phyloP scores from a whole-genome alignment of 805 yeast genomes.

The Teunomyces tritomae region DNA sequence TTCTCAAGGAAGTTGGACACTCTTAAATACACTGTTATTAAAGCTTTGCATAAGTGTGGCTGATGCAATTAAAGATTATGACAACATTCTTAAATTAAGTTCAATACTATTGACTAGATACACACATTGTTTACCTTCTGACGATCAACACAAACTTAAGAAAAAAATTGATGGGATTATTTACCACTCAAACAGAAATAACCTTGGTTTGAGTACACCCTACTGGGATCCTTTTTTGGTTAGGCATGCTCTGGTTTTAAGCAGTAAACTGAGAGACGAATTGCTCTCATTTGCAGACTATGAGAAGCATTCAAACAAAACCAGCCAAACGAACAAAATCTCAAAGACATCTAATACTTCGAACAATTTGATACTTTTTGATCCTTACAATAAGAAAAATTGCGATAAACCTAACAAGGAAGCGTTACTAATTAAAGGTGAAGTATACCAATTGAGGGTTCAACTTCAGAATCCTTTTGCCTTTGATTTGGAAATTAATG shows the following conservation, averaged over 20 bases:
- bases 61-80: slow-evolving; percentile 47
- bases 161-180: slow-evolving; percentile 26
- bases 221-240: slow-evolving; percentile 79
- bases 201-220: slow-evolving; percentile 23
- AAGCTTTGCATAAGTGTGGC: slow-evolving; percentile 53
- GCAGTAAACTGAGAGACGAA: slow-evolving; percentile 26
- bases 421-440: slow-evolving; percentile 38
- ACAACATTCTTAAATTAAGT: slow-evolving; percentile 42
- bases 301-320: slow-evolving; percentile 12
- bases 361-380: slow-evolving; percentile 37
- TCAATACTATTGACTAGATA: slow-evolving; percentile 56
- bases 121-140: slow-evolving; percentile 49
- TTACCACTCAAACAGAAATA: slow-evolving; percentile 20
- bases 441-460: slow-evolving; percentile 55
- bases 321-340: background rate
- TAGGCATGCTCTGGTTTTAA: slow-evolving; percentile 44
- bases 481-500: slow-evolving; percentile 63
- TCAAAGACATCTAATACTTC: background rate
- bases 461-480: slow-evolving; percentile 76
- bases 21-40: slow-evolving; percentile 55
- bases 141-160: slow-evolving; percentile 54
- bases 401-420: slow-evolving; percentile 48
- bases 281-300: slow-evolving; percentile 39
- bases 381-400: slow-evolving; percentile 44
- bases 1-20: slow-evolving; percentile 45